Evolutionary conservation across 179 eudicot genomes (phyloP).

Genomic region (Spinacia oleracea): DNA sequence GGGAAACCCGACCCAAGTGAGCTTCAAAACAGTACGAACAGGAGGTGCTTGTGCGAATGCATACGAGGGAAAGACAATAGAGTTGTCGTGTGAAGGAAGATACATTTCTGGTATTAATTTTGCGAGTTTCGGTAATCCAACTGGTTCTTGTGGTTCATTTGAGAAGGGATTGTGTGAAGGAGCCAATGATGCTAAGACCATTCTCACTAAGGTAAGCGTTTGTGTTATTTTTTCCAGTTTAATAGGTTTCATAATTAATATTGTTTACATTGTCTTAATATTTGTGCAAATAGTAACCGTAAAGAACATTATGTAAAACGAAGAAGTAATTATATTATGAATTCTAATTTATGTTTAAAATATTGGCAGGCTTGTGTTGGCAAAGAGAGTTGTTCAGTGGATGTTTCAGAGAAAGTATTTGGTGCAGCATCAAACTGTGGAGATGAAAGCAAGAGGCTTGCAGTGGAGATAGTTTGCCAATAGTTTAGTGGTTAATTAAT

Average conservation of each 20-base stretch:
- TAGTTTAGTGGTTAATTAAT: not conserved
- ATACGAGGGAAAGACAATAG: conserved; percentile 29
- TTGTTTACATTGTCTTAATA: too few relatives aligned
- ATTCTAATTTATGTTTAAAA: not conserved
- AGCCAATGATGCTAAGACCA: conserved; percentile 22
- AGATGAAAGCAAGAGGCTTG: conserved; percentile 29
- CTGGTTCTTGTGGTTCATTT: conserved; percentile 30
- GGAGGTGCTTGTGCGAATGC: conserved; percentile 35
- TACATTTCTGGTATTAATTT: conserved; percentile 27
- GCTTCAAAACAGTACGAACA: conserved; percentile 25
- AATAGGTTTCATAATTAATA: too few relatives aligned
- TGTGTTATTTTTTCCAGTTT: not conserved
- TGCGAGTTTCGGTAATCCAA: conserved; percentile 34
- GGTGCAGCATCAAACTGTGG: conserved; percentile 17
- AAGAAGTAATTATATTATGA: not conserved
- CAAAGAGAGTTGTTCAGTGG: conserved; percentile 32
- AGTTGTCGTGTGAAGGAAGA: conserved; percentile 34
- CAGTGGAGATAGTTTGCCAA: conserved; percentile 35
- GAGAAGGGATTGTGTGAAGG: conserved; percentile 33
- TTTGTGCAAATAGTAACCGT: too few relatives aligned
- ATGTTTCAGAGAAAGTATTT: conserved; percentile 15
- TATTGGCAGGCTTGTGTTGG: conserved; percentile 38
- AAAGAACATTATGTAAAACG: too few relatives aligned
- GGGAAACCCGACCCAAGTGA: conserved; percentile 35
- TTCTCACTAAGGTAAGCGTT: conserved; percentile 31